Evolutionary conservation across 192 early-diverging fungal species (phyloP), one percentile per base, ranked within the genome.

Genomic region (Coemansia sp.): DNA sequence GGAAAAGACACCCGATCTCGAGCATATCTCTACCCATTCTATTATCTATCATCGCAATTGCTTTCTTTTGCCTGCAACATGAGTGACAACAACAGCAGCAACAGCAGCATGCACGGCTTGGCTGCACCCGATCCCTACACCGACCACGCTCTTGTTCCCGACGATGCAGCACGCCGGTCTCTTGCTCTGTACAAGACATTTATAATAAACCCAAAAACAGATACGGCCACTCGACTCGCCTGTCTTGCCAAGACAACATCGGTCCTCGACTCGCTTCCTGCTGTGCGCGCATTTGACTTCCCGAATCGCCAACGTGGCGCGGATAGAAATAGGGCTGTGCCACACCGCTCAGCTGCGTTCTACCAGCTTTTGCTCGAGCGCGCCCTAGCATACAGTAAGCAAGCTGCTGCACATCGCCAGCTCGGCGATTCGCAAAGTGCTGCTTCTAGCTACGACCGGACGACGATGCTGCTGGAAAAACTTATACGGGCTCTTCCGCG

Each of bases 351-450:
- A n/a, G n/a, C n/a, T n/a, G n/a, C n/a, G n/a, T n/a, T n/a, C n/a
- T n/a, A n/a, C 11, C 49, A 32, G 39, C 24, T 53, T 17, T 20
- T 60, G 22, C 10, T 49, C 13, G 50, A 52, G 26, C 49, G 58
- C n/a, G 49, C 48, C 3, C 6, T 27, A 6, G 15, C 34, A 7
- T 54, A 54, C 38, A 37, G 42, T 28, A 52, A 54, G 27, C 25
- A 59, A 43, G 60, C 67, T 1, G 24, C 18, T 9, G 55, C 48
- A 5, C 58, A 49, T 34, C 38, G 36, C 5, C 51, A 38, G 19
- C 29, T 22, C 17, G 67, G 67, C 13, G 52, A 55, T 40, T 50
- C 35, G 3, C 46, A 51, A 9, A 59, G 33, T 19, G 27, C 60
- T 3, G 33, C 56, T 0, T 39, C 20, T 13, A 51, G 52, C 17